Evolutionary conservation across 148 eudicot species (phyloP).

Genomic region (Cornus kousa): DNA sequence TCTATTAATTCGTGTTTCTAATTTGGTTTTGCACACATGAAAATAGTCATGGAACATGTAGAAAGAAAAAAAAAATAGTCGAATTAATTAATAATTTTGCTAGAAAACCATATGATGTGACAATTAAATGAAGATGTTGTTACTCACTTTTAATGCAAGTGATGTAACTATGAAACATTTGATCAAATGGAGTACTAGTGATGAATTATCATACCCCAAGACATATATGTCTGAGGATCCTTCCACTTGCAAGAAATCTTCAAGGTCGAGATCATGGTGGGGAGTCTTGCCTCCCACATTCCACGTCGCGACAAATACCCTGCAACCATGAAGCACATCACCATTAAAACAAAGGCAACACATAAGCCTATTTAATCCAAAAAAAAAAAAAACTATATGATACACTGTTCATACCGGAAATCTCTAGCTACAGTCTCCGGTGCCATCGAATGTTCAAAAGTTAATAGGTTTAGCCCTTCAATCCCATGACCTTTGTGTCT

Average conservation of each 20-base stretch:
- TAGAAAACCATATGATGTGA: too few species aligned
- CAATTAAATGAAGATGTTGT: too few species aligned
- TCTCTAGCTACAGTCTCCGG: slow-evolving; percentile 45
- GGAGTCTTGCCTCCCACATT: slow-evolving; percentile 92
- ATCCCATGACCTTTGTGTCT: slow-evolving; percentile 45
- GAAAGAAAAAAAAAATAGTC: too few species aligned
- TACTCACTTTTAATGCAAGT: too few species aligned
- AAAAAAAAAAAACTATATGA: too few species aligned
- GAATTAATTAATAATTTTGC: too few species aligned
- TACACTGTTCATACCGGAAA: slow-evolving; percentile 42
- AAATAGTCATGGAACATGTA: too few species aligned
- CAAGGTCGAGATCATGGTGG: slow-evolving; percentile 50
- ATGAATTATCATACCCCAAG: slow-evolving; percentile 50
- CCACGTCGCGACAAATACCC: slow-evolving; percentile 87
- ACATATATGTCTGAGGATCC: slow-evolving; percentile 77
- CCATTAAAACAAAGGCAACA: background rate
- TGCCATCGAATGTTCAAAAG: slow-evolving; percentile 49
- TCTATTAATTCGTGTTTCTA: too few species aligned
- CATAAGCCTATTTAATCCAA: too few species aligned
- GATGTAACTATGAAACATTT: too few species aligned
- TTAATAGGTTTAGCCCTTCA: slow-evolving; percentile 65
- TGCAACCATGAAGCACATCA: slow-evolving; percentile 22
- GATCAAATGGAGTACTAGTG: background rate
- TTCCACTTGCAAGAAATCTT: slow-evolving; percentile 76
- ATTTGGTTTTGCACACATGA: too few species aligned